Evolutionary conservation across 176 grass and related monocot species (phyloP).

Genomic region (Tuctoria greenei): DNA sequence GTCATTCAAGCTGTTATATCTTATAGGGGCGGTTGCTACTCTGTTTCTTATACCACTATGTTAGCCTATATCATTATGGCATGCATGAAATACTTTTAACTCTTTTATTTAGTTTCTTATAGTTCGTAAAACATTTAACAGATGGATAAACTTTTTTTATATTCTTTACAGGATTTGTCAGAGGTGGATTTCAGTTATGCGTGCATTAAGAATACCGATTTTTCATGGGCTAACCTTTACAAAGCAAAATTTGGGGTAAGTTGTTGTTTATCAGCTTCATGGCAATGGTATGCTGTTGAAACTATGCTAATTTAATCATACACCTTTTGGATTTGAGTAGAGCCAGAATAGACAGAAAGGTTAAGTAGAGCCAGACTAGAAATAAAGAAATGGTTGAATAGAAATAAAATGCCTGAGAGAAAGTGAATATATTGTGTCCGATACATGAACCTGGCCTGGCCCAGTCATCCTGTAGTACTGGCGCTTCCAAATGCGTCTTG

Average conservation of each 20-base stretch:
- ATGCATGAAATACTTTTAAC: not conserved
- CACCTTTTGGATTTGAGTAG: too few species aligned
- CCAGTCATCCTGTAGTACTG: too few species aligned
- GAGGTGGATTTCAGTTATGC: slow-evolving; percentile 86
- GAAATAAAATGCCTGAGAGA: too few species aligned
- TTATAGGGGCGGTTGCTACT: not conserved
- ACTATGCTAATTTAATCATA: slow-evolving; percentile 8
- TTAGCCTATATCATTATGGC: not conserved
- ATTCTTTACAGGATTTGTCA: slow-evolving; percentile 66
- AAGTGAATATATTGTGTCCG: too few species aligned
- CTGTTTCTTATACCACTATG: not conserved
- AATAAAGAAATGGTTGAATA: too few species aligned
- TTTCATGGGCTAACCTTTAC: slow-evolving; percentile 71
- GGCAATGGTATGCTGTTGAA: not conserved
- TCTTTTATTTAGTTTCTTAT: not conserved
- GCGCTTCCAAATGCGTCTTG: too few species aligned
- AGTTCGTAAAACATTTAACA: not conserved
- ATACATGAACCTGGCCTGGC: too few species aligned
- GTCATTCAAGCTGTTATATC: not conserved
- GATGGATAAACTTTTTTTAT: not conserved
- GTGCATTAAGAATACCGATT: slow-evolving; percentile 69
- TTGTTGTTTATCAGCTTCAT: not conserved
- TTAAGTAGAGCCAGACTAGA: too few species aligned
- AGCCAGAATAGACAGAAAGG: too few species aligned
- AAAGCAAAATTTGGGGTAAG: slow-evolving; percentile 92